Conservation (phyloP, 495 filamentous ascomycete species). For the Hypomontagnella monticulosa region DNA sequence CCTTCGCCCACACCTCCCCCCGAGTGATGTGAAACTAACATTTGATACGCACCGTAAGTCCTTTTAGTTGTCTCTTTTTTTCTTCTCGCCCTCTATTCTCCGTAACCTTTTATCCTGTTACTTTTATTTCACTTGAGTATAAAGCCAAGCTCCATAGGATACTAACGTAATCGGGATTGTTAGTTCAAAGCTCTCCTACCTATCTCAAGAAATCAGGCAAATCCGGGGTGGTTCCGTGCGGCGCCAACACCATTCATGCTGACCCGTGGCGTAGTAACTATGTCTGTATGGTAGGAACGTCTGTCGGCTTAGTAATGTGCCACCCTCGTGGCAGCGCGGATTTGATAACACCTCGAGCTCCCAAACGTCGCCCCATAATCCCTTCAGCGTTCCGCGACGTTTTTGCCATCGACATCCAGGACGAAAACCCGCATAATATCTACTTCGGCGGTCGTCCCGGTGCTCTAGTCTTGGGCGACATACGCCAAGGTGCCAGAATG, state of each 20-base stretch:
- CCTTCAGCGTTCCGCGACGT: slow-evolving; percentile 24
- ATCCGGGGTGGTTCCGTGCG: no score
- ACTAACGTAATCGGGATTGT: no score
- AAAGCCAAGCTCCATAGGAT: no score
- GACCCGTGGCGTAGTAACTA: slow-evolving; percentile 31
- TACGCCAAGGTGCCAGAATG: slow-evolving; percentile 26
- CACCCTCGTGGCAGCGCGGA: not conserved
- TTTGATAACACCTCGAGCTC: not conserved
- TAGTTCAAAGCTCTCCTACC: no score
- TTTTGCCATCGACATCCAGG: slow-evolving; percentile 43
- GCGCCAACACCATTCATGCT: slow-evolving; percentile 25
- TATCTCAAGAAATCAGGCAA: no score
- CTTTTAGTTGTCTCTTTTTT: no score
- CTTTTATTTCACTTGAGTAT: no score
- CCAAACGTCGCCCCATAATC: not conserved
- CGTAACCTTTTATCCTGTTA: no score
- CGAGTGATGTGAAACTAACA: no score
- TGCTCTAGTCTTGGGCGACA: slow-evolving; percentile 47
- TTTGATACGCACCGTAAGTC: no score
- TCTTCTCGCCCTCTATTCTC: no score
- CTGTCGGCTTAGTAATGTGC: slow-evolving; percentile 39
- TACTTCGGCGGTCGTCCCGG: slow-evolving; percentile 52
- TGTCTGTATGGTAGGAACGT: slow-evolving; percentile 47
- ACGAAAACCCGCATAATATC: slow-evolving; percentile 39
- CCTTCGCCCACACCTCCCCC: no score